Evolutionary conservation across 345 rosid genomes (phyloP).

Genomic region (Laguncularia racemosa): DNA sequence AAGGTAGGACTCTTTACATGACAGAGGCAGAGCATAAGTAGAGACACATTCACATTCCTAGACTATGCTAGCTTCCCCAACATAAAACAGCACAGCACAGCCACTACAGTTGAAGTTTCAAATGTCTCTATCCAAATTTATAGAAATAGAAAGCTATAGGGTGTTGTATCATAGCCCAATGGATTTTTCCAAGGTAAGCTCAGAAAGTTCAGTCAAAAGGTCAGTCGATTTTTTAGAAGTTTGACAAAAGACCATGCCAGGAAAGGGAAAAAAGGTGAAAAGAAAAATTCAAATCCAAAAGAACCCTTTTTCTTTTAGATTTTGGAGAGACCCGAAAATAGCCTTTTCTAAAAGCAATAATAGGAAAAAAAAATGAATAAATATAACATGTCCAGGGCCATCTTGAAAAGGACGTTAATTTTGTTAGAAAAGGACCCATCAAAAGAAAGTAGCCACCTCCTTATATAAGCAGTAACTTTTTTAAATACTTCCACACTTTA

Average conservation of each 20-base stretch:
- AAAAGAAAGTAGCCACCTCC: slow-evolving; percentile 5
- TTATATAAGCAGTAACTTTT: neutral
- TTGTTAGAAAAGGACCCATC: slow-evolving; percentile 31
- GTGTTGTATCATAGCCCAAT: slow-evolving; percentile 5
- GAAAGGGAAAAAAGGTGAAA: slow-evolving; percentile 20
- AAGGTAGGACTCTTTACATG: slow-evolving; percentile 16
- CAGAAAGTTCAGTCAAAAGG: slow-evolving; percentile 34
- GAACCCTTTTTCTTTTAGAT: slow-evolving; percentile 18
- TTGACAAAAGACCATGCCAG: slow-evolving; percentile 35
- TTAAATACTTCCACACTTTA: slow-evolving; percentile 1
- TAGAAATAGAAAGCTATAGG: slow-evolving; percentile 18
- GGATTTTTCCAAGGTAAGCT: slow-evolving; percentile 7
- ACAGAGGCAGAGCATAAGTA: slow-evolving; percentile 11
- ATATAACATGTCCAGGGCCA: slow-evolving; percentile 11
- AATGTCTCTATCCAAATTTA: slow-evolving; percentile 15
- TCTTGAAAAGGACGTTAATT: slow-evolving; percentile 24
- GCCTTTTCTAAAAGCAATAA: slow-evolving; percentile 24
- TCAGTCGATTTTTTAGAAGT: slow-evolving; percentile 7
- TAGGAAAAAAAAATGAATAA: slow-evolving; percentile 1
- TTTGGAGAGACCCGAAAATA: slow-evolving; percentile 29
- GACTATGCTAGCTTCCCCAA: slow-evolving; percentile 11
- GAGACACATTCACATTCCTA: slow-evolving; percentile 8
- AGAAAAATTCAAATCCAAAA: slow-evolving; percentile 29
- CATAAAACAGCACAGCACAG: slow-evolving; percentile 5
- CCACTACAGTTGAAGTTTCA: slow-evolving; percentile 1